phyloP scores from a whole-genome alignment of 2,329 filamentous ascomycete genomes.

The Tolypocladium nubicola region DNA sequence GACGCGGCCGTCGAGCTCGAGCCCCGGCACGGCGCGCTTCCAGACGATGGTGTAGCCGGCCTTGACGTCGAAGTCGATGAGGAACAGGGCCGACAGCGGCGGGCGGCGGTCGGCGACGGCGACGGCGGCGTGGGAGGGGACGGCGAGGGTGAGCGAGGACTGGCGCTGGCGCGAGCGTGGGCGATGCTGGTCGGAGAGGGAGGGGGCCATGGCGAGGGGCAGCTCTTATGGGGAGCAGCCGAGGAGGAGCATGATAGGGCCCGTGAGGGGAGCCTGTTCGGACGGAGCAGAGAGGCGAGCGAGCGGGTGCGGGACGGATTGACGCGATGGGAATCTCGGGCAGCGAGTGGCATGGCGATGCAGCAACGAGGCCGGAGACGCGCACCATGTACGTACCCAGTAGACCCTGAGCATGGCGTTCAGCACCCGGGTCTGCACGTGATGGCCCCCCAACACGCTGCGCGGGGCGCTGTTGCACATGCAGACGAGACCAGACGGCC shows the following conservation, averaged over 20 bases:
- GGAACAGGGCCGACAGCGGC: conserved; percentile 63
- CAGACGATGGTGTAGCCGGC: conserved; percentile 85
- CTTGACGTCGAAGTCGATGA: conserved; percentile 88
- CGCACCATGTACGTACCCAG: too few relatives aligned
- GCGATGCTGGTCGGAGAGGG: conserved; percentile 24
- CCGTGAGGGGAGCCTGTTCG: neutral
- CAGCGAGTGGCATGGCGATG: too few relatives aligned
- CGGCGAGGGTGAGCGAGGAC: conserved; percentile 22
- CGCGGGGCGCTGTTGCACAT: too few relatives aligned
- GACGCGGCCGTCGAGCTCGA: conserved; percentile 74
- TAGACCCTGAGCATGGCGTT: too few relatives aligned
- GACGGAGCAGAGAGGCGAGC: neutral
- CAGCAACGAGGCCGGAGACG: too few relatives aligned
- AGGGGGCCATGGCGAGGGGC: conserved; percentile 24
- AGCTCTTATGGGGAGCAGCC: conserved; percentile 10
- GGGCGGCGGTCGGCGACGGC: conserved; percentile 19
- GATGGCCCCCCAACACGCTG: too few relatives aligned
- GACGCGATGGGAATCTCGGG: neutral
- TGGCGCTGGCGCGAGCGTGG: conserved; percentile 19
- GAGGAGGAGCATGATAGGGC: conserved; percentile 16
- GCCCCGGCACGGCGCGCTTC: conserved; percentile 61
- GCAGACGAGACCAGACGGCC: too few relatives aligned
- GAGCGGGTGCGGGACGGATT: neutral
- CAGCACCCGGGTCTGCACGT: too few relatives aligned
- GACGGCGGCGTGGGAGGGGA: conserved; percentile 17